Conservation (phyloP, 768 basidiomycete species). For the Lactifluus piperatus region DNA sequence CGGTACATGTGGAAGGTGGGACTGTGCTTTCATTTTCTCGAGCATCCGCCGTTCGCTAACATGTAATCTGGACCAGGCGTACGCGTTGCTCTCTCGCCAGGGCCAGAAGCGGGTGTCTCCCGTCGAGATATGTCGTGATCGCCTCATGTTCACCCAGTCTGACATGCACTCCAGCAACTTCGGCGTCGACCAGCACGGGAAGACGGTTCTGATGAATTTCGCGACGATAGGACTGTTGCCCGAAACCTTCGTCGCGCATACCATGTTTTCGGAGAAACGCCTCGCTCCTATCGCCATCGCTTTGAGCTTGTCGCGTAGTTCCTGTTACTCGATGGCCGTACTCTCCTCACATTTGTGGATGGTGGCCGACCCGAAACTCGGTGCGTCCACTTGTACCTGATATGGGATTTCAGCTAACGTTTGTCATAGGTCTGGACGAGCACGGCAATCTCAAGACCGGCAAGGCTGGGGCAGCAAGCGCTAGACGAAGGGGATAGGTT, state of each 20-base stretch:
- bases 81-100: neutral
- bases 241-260: slow-evolving; percentile 21
- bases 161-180: no score
- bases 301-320: no score
- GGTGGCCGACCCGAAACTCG: no score
- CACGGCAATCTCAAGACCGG: no score
- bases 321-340: neutral
- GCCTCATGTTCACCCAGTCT: slow-evolving; percentile 26
- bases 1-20: neutral
- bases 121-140: slow-evolving; percentile 17
- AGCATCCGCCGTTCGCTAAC: neutral
- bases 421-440: no score
- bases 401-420: no score
- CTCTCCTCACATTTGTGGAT: neutral
- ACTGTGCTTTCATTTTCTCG: neutral
- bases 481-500: no score
- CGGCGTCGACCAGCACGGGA: slow-evolving; percentile 24
- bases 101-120: neutral
- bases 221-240: slow-evolving; percentile 24
- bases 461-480: no score
- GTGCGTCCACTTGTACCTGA: no score
- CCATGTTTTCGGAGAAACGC: no score
- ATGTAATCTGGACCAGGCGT: neutral
- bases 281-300: no score
- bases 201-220: slow-evolving; percentile 25